These are phyloP conservation scores for Linderina pennispora DNA, from an alignment of 192 early-diverging fungal species.

Conservation along the genomic window DNA sequence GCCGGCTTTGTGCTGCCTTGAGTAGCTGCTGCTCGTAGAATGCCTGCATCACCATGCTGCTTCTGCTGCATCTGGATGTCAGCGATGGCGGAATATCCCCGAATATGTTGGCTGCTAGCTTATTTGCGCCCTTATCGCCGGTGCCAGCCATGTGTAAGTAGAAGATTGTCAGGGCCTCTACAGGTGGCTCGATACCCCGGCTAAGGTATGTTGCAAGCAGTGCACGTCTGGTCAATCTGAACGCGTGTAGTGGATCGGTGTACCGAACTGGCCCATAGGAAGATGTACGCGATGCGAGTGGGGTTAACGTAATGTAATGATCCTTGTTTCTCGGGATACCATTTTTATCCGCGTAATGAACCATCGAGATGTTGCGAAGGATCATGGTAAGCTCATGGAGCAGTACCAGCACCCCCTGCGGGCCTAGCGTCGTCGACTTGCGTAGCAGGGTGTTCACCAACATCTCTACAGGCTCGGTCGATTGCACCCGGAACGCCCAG, in stretches of 20 bases:
- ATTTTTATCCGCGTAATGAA: background rate
- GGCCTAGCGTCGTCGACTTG: no score
- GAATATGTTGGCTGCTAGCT: constrained; percentile 8
- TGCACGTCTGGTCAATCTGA: background rate
- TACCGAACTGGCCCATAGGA: background rate
- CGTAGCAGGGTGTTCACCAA: no score
- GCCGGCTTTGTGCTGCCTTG: background rate
- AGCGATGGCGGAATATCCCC: constrained; percentile 6
- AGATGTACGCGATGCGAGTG: background rate
- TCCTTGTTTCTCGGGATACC: background rate
- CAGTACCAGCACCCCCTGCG: no score
- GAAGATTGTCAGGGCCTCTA: constrained; percentile 9
- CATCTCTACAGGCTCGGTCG: constrained; percentile 1
- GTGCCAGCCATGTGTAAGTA: constrained; percentile 6
- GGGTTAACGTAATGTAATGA: background rate
- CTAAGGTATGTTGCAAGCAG: constrained; percentile 14
- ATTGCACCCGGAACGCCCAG: constrained; percentile 13
- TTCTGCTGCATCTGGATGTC: background rate
- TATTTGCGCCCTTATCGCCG: constrained; percentile 1
- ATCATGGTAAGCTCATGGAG: constrained; percentile 4
- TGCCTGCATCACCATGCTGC: constrained; percentile 1
- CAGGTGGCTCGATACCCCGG: constrained; percentile 15
- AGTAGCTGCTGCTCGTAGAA: constrained; percentile 25
- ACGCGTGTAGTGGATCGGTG: constrained; percentile 1
- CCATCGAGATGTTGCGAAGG: constrained; percentile 7